Conservation (phyloP, 306 rosid genomes). For the Quercus cerris region DNA sequence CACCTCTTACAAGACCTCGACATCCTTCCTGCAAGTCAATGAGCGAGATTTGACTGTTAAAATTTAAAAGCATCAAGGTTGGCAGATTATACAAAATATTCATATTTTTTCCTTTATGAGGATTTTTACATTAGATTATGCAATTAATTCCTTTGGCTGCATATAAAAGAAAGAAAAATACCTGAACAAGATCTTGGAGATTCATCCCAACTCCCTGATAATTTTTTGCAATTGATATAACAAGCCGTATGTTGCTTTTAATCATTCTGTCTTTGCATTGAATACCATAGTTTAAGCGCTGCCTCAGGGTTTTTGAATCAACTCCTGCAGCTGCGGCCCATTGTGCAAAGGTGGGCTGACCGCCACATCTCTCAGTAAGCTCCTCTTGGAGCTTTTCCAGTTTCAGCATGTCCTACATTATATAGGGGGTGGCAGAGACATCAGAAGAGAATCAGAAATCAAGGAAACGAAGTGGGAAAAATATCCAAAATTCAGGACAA, state of each 20-base stretch:
- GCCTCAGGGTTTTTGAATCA: conserved; percentile 75
- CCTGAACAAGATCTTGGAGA: conserved; percentile 98
- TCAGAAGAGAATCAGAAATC: conserved; percentile 8
- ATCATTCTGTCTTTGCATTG: conserved; percentile 92
- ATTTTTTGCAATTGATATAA: conserved; percentile 91
- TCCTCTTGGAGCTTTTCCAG: conserved; percentile 82
- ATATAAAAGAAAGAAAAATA: conserved; percentile 23
- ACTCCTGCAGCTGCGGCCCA: conserved; percentile 97
- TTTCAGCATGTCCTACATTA: conserved; percentile 72
- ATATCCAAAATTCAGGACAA: not conserved
- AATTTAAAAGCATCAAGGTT: conserved; percentile 18
- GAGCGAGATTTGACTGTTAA: conserved; percentile 2
- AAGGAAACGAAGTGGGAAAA: conserved; percentile 15
- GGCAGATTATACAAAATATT: conserved; percentile 2
- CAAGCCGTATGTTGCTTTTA: conserved; percentile 89
- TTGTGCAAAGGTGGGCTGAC: conserved; percentile 71
- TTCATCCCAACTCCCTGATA: conserved; percentile 92
- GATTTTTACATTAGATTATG: not conserved
- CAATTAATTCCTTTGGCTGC: not conserved
- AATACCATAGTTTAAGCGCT: conserved; percentile 68
- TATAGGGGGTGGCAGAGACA: conserved; percentile 23
- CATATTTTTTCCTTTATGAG: not conserved
- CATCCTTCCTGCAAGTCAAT: conserved; percentile 78
- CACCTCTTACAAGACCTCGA: conserved; percentile 90
- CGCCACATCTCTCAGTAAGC: conserved; percentile 67